Conservation (phyloP, 2,329 filamentous ascomycete genomes). For the Scopulariopsis brevicaulis region DNA sequence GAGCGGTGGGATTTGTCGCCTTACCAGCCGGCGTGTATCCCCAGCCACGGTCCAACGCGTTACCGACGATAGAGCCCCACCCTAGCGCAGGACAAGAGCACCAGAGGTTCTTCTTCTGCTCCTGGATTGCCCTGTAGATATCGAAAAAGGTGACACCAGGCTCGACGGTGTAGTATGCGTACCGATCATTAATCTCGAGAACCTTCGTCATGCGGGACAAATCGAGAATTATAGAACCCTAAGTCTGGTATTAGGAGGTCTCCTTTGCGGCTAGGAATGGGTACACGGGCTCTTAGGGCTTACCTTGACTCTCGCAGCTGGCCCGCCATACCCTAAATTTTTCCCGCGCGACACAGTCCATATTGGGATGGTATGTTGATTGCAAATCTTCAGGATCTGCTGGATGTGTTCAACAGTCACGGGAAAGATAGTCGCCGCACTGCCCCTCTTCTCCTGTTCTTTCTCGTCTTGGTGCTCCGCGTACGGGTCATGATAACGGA, state of each 20-base stretch:
- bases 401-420: constrained; percentile 20
- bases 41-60: constrained; percentile 31
- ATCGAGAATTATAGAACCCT: constrained; percentile 28
- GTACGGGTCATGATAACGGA: not conserved
- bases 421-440: constrained; percentile 17
- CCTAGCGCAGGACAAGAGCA: constrained; percentile 29
- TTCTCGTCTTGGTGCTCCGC: constrained; percentile 1
- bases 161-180: constrained; percentile 38
- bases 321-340: constrained; percentile 30
- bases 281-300: not conserved
- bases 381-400: constrained; percentile 11
- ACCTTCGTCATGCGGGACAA: constrained; percentile 38
- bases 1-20: not conserved
- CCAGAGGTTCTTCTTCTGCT: constrained; percentile 26
- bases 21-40: constrained; percentile 27
- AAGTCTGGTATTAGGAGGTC: not conserved
- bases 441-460: constrained; percentile 3
- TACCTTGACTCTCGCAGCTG: constrained; percentile 23
- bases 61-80: constrained; percentile 30
- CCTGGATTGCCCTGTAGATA: constrained; percentile 29
- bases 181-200: constrained; percentile 35
- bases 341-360: constrained; percentile 24
- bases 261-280: not conserved
- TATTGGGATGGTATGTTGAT: constrained; percentile 21
- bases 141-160: constrained; percentile 42